These are phyloP conservation scores for Artemisia annua DNA, from an alignment of 129 eudicot species.

Conservation along the genomic window DNA sequence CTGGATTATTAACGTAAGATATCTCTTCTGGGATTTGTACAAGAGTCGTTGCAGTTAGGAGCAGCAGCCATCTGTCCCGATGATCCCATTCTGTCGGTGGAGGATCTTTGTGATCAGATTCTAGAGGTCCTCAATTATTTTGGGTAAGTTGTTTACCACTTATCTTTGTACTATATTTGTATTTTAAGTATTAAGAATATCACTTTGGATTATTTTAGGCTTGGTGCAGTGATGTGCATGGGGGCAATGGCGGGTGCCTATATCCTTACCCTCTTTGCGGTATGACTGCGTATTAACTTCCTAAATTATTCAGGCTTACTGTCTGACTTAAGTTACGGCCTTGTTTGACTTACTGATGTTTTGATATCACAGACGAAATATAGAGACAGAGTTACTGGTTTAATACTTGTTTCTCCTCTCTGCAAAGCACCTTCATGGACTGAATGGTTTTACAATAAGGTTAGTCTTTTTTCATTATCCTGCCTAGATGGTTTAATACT, in stretches of 20 bases:
- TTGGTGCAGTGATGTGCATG: slow-evolving; percentile 98
- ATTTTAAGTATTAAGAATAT: neutral
- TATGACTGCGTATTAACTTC: slow-evolving; percentile 30
- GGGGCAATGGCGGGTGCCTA: slow-evolving; percentile 98
- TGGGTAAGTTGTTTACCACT: slow-evolving; percentile 31
- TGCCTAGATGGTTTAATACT: neutral
- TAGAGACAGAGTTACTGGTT: slow-evolving; percentile 85
- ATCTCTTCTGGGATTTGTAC: slow-evolving; percentile 50
- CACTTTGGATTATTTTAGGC: slow-evolving; percentile 43
- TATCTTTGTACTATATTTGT: neutral
- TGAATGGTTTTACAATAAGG: slow-evolving; percentile 97
- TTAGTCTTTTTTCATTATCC: slow-evolving; percentile 19
- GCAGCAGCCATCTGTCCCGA: slow-evolving; percentile 64
- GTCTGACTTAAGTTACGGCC: neutral
- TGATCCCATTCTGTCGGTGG: slow-evolving; percentile 55
- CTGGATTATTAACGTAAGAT: slow-evolving; percentile 48
- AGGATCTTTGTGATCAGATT: slow-evolving; percentile 70
- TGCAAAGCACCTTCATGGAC: slow-evolving; percentile 97
- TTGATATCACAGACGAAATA: slow-evolving; percentile 65
- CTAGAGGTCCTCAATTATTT: slow-evolving; percentile 72
- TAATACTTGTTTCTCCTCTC: slow-evolving; percentile 91
- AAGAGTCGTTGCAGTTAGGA: slow-evolving; percentile 91
- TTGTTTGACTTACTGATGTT: slow-evolving; percentile 20
- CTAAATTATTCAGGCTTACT: neutral
- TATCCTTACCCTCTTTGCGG: slow-evolving; percentile 88